Base-by-base conservation (phyloP, 2,329 filamentous ascomycete genomes). In the Microdochium trichocladiopsis region DNA sequence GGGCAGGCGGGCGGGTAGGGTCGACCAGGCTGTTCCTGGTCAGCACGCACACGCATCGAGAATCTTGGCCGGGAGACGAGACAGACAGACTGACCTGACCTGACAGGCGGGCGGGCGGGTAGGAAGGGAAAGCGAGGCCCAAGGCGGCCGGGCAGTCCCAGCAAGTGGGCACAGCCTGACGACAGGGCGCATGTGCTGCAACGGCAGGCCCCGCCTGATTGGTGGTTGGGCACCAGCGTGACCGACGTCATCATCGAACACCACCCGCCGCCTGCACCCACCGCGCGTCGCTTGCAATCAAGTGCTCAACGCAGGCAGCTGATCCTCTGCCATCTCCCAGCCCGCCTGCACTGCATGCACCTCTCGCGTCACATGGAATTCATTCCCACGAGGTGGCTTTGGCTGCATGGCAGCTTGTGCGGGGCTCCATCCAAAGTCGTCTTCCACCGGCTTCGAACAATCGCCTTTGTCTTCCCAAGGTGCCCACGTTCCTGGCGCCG, bases 1-100 rank as follows among this genome's bases (percentile, higher is more conserved):
- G 22, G 41, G n/a, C 41, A 18, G 41, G n/a, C 10, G 5, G 41
- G 41, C 41, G 11, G 41, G 12, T 6, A 11, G 14, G 41, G 41
- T 22, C 41, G 41, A 45, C 41, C 41, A n/a, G n/a, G 41, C 41
- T 45, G 41, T 45, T 45, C 41, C 41, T 45, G 41, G 41, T 45
- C 41, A 45, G 41, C 41, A 45, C 33, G 21, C 16, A 18, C 36
- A 41, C 36, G 41, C 14, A 9, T 11, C 4, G 6, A 12, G 16
- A 45, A 45, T 18, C 41, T 45, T 45, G 41, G 41, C 10, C 12
- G 41, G 14, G 6, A n/a, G 14, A n/a, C 14, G 33, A n/a, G 33
- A 37, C 6, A 37, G 18, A 16, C 33, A n/a, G n/a, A n/a, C n/a
- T n/a, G n/a, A n/a, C n/a, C n/a, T n/a, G n/a, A n/a, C n/a, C n/a